Conservation (phyloP, 345 rosid species). For the Murraya koenigii region DNA sequence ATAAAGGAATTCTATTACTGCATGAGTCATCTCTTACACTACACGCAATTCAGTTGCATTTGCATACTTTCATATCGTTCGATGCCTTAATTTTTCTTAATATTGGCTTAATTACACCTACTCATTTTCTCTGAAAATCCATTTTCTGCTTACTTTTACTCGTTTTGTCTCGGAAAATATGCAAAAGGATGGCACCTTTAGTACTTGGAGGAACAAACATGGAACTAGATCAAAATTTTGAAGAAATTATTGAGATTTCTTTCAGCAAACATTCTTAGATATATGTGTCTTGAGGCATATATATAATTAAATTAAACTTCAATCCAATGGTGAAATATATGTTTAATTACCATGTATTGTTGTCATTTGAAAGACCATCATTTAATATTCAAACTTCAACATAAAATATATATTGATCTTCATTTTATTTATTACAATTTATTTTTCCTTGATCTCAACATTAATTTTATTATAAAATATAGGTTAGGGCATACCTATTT, state of each 20-base stretch:
- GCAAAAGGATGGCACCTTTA: not conserved
- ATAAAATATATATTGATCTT: no score
- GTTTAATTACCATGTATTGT: not conserved
- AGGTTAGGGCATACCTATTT: slow-evolving; percentile 30
- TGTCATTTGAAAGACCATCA: not conserved
- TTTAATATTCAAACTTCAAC: not conserved
- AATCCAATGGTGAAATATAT: not conserved
- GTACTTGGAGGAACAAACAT: no score
- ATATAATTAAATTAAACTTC: not conserved
- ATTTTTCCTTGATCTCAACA: not conserved
- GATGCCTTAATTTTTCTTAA: no score
- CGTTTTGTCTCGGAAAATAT: not conserved
- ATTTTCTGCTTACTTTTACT: not conserved
- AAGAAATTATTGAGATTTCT: no score
- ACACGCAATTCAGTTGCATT: not conserved
- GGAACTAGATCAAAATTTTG: no score
- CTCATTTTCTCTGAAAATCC: not conserved
- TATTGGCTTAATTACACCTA: no score
- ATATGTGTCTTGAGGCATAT: not conserved
- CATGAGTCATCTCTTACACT: not conserved
- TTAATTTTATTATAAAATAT: not conserved
- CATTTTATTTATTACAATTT: not conserved
- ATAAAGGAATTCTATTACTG: not conserved
- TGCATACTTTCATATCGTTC: no score
- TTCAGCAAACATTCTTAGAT: not conserved